Base-by-base conservation (phyloP, 495 filamentous ascomycete species). In the Sordaria brevicollis region DNA sequence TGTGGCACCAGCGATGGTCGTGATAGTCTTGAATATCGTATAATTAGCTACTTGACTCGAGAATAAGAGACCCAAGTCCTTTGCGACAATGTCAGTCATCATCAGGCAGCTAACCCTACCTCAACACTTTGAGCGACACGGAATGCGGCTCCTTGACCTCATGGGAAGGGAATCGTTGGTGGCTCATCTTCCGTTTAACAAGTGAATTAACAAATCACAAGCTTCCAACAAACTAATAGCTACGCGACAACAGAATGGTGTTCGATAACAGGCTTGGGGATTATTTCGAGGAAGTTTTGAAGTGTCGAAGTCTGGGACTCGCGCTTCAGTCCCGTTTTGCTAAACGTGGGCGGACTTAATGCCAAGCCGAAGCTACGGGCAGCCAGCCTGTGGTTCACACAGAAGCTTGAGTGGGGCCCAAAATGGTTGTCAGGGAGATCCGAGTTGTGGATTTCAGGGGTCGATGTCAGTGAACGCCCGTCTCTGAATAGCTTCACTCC, bases 61-160 rank as follows among this genome's bases (percentile, higher is more conserved):
- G 15, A 7, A 31, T 5, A 29, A 62, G 13, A 57, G 25, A 57
- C 4, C 5, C 15, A 17, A 19, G 8, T 21, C n/a, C 4, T 8
- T 29, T 67, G 36, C 54, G 65, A 33, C 11, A 67, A 65, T 33
- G 38, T 65, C 8, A 34, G 10, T n/a, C n/a, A n/a, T 65, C 7
- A 15, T 17, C 33, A 15, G 41, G 54, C 21, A 39, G 62, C 25
- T 43, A 41, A 57, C 67, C 76, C 67, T 83, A 89, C 88, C 89
- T 80, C 21, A 92, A 81, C 11, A 92, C 93, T 85, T 97, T 97
- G 33, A 97, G 79, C 68, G 92, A 96, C 38, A 97, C 87, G 15
- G 89, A 86, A 81, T 97, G 93, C 21, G 92, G 90, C 74, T 92
- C 92, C 76, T 92, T 93, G 36, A 86, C 83, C 54, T 84, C 86